A percentile compares a stretch with the other conserved stretches of the same genome.
phyloP scores from a whole-genome alignment of 2,329 filamentous ascomycete species.

The Stachybotrys elegans region DNA sequence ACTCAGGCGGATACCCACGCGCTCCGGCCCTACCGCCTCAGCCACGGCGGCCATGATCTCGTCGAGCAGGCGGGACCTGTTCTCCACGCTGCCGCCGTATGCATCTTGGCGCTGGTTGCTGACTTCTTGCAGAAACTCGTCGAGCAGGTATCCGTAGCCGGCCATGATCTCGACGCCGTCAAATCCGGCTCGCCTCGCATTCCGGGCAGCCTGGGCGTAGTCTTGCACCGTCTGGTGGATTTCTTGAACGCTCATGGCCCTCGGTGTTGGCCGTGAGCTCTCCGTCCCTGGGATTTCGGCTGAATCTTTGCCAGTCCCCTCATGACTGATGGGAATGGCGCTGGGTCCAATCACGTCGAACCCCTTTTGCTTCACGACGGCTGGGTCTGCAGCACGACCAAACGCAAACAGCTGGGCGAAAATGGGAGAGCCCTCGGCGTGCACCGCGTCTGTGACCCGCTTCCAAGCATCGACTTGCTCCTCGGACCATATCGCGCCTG shows the following conservation, averaged over 20 bases:
- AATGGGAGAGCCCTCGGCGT: constrained; percentile 55
- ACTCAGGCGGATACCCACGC: constrained; percentile 51
- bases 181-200: constrained; percentile 58
- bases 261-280: constrained; percentile 47
- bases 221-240: constrained; percentile 56
- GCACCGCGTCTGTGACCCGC: constrained; percentile 56
- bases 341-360: constrained; percentile 20
- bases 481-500: constrained; percentile 54
- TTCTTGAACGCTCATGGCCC: constrained; percentile 58
- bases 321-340: constrained; percentile 27
- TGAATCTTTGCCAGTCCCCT: no score
- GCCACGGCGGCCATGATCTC: constrained; percentile 39
- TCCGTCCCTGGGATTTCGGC: no score
- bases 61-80: constrained; percentile 45
- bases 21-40: constrained; percentile 41
- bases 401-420: constrained; percentile 59
- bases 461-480: constrained; percentile 57
- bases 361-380: constrained; percentile 19
- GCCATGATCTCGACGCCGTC: constrained; percentile 62
- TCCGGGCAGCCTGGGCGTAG: constrained; percentile 47
- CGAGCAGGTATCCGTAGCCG: constrained; percentile 57
- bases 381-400: constrained; percentile 45
- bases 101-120: constrained; percentile 45
- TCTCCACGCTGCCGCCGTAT: constrained; percentile 49
- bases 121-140: constrained; percentile 52